These are phyloP conservation scores for Bassia scoparia DNA, from an alignment of 148 eudicot species.

Conservation along the genomic window DNA sequence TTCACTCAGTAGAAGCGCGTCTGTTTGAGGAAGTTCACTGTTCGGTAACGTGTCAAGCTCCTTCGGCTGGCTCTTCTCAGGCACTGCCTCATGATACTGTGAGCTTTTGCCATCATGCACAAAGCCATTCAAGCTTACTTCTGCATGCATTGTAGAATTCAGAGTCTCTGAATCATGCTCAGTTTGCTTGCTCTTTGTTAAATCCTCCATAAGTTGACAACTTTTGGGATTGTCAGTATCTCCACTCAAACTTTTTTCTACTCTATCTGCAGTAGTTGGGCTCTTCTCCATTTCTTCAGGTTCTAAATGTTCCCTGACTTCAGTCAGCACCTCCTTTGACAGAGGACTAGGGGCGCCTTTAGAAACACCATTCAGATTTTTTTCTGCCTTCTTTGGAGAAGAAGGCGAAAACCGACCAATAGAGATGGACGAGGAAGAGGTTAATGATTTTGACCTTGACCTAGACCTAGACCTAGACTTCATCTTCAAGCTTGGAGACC, in stretches of 20 bases:
- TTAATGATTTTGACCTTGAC: too few relatives aligned
- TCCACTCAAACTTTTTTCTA: constrained; percentile 20
- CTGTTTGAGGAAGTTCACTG: constrained; percentile 16
- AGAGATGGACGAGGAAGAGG: constrained; percentile 34
- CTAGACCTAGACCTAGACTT: constrained; percentile 36
- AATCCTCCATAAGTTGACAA: constrained; percentile 15
- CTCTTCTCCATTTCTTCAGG: constrained; percentile 14
- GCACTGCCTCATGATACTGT: constrained; percentile 1
- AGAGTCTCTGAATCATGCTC: constrained; percentile 9
- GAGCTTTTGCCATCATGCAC: constrained; percentile 1
- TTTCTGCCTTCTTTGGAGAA: constrained; percentile 29
- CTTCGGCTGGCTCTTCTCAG: constrained; percentile 14
- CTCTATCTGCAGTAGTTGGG: constrained; percentile 20
- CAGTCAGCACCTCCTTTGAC: constrained; percentile 20
- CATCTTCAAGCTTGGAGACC: constrained; percentile 25
- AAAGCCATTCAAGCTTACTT: constrained; percentile 3
- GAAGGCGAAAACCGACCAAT: constrained; percentile 26
- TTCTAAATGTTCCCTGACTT: constrained; percentile 20
- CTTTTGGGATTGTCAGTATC: constrained; percentile 14
- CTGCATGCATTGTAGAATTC: not conserved
- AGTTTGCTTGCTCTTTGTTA: constrained; percentile 6
- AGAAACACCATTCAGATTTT: constrained; percentile 23
- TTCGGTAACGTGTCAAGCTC: constrained; percentile 21
- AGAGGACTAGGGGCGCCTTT: constrained; percentile 18
- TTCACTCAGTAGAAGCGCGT: constrained; percentile 12